phyloP scores from a whole-genome alignment of 1,139 yeast genomes.

The Saccharomyces pastorianus region DNA sequence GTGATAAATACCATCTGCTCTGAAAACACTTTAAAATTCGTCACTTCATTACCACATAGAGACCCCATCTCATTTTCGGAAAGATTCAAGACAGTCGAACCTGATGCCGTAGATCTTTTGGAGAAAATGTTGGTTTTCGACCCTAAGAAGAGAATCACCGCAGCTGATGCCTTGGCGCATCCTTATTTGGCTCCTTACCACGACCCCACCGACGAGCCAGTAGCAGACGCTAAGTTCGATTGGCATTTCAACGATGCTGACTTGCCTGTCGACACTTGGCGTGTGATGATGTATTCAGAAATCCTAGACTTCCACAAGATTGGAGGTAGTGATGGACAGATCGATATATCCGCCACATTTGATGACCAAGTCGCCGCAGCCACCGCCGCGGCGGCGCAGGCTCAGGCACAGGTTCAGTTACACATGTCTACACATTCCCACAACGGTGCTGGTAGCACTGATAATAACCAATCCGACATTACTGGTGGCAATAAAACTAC shows the following conservation, averaged over 20 bases:
- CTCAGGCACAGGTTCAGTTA: slow-evolving; percentile 18
- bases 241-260: slow-evolving; percentile 99
- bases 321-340: slow-evolving; percentile 30
- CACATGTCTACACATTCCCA: slow-evolving; percentile 4
- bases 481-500: background rate
- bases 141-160: slow-evolving; percentile 88
- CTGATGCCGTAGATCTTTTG: slow-evolving; percentile 82
- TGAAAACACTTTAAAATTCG: slow-evolving; percentile 90
- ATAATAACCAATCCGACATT: slow-evolving; percentile 3
- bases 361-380: slow-evolving; percentile 33
- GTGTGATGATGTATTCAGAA: slow-evolving; percentile 98
- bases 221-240: slow-evolving; percentile 85
- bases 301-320: slow-evolving; percentile 80
- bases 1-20: slow-evolving; percentile 94
- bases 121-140: slow-evolving; percentile 90
- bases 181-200: slow-evolving; percentile 96
- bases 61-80: slow-evolving; percentile 84
- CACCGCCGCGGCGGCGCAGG: slow-evolving; percentile 31
- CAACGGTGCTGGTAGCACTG: background rate
- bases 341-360: slow-evolving; percentile 30
- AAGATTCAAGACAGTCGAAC: slow-evolving; percentile 79
- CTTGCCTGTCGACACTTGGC: slow-evolving; percentile 95
- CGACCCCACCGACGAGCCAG: slow-evolving; percentile 96
- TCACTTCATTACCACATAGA: slow-evolving; percentile 84
- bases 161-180: slow-evolving; percentile 82